phyloP scores from a whole-genome alignment of 441 rosid species.

The Daphne laureola region DNA sequence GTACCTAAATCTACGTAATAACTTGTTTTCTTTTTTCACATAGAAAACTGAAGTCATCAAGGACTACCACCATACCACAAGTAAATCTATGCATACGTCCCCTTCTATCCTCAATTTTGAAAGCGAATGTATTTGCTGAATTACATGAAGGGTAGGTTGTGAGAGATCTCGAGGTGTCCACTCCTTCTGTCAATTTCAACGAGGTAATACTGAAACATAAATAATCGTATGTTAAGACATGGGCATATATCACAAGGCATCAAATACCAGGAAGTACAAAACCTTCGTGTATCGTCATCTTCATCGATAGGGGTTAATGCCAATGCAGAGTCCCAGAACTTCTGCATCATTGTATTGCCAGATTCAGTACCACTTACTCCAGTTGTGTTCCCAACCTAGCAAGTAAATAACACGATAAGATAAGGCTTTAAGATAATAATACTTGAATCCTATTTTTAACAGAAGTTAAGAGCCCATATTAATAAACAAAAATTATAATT shows the following conservation, averaged over 20 bases:
- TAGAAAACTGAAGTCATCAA: constrained; percentile 7
- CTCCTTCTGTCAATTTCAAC: constrained; percentile 53
- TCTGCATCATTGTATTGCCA: constrained; percentile 81
- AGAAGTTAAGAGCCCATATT: no score
- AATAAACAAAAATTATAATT: not conserved
- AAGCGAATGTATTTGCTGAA: constrained; percentile 39
- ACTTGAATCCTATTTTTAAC: no score
- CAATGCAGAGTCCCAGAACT: constrained; percentile 96
- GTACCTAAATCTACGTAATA: no score
- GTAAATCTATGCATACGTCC: constrained; percentile 84
- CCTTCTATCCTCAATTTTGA: constrained; percentile 72
- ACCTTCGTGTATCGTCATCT: constrained; percentile 71
- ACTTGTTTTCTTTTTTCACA: no score
- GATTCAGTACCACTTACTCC: constrained; percentile 59
- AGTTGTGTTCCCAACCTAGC: constrained; percentile 62
- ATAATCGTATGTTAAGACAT: constrained; percentile 13
- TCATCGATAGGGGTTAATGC: constrained; percentile 60
- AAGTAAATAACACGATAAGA: constrained; percentile 4
- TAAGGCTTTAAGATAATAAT: not conserved
- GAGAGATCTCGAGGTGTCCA: constrained; percentile 50
- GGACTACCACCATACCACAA: constrained; percentile 41
- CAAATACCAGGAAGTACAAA: not conserved
- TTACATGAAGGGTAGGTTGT: constrained; percentile 30
- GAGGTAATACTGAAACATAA: constrained; percentile 61
- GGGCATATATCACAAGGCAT: constrained; percentile 4